A percentile compares a stretch with the other conserved stretches of the same genome.
These are phyloP conservation scores for Maudiozyma barnettii DNA, from an alignment of 805 yeast species.

Conservation along the genomic window DNA sequence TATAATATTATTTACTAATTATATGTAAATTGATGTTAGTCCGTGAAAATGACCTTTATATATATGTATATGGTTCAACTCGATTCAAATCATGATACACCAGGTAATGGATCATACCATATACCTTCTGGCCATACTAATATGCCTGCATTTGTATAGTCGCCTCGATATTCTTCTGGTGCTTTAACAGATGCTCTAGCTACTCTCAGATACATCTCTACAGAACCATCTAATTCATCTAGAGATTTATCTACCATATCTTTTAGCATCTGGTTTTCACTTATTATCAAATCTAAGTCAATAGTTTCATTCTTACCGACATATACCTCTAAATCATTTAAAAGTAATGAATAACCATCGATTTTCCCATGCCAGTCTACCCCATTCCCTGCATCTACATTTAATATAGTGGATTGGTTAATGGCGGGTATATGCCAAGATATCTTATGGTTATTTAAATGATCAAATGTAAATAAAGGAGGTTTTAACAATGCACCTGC, in stretches of 20 bases:
- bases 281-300: conserved; percentile 32
- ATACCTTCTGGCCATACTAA: conserved; percentile 52
- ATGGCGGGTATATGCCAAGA: conserved; percentile 17
- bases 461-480: conserved; percentile 33
- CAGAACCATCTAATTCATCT: conserved; percentile 16
- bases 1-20: background rate
- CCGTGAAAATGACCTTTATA: too few relatives aligned
- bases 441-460: conserved; percentile 12
- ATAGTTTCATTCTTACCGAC: conserved; percentile 45
- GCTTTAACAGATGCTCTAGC: conserved; percentile 40
- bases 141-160: conserved; percentile 56
- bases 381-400: conserved; percentile 8
- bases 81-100: conserved; percentile 34
- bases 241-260: conserved; percentile 28
- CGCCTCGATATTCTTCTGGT: conserved; percentile 38
- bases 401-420: too few relatives aligned
- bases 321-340: conserved; percentile 73
- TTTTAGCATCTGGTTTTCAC: conserved; percentile 23
- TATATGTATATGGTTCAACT: background rate
- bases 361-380: conserved; percentile 24
- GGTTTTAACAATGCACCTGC: conserved; percentile 47
- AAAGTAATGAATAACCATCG: conserved; percentile 51
- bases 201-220: conserved; percentile 42
- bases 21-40: background rate
- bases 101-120: conserved; percentile 42